Evolutionary conservation across 441 rosid genomes (phyloP).

Genomic region (Dalechampia spathulata): DNA sequence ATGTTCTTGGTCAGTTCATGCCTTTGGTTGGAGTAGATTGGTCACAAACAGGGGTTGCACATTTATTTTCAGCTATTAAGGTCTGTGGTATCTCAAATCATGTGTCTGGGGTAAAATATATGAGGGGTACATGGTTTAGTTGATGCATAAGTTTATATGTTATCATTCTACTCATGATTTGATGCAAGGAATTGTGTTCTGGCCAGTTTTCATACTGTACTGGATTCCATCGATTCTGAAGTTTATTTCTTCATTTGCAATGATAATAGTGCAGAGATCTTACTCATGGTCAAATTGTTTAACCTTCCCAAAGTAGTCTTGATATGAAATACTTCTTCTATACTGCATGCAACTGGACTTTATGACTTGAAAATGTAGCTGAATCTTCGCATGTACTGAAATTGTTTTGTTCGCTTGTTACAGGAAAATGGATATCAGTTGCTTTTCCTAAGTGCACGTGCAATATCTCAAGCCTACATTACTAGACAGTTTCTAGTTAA

Average conservation of each 20-base stretch:
- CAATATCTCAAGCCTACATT: constrained; percentile 84
- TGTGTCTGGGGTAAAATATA: constrained; percentile 1
- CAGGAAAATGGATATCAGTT: constrained; percentile 98
- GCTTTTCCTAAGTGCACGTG: constrained; percentile 94
- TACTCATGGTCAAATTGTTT: neutral
- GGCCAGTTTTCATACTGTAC: neutral
- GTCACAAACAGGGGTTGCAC: constrained; percentile 95
- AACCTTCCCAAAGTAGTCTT: neutral
- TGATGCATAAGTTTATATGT: neutral
- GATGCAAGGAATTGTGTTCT: constrained; percentile 3
- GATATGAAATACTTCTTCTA: neutral
- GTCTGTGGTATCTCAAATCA: constrained; percentile 34
- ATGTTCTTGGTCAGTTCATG: constrained; percentile 98
- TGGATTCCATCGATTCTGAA: constrained; percentile 1
- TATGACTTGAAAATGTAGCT: constrained; percentile 2
- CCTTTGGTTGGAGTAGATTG: constrained; percentile 95
- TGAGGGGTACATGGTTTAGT: neutral
- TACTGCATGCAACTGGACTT: neutral
- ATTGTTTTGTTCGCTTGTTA: constrained; percentile 13
- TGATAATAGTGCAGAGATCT: neutral
- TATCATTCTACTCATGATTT: neutral
- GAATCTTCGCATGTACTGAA: constrained; percentile 1
- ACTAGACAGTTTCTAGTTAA: constrained; percentile 81
- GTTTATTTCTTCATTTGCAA: constrained; percentile 9
- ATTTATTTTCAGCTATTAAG: constrained; percentile 88